Evolutionary conservation across 805 yeast genomes (phyloP).

Genomic region (Danielozyma ontarioensis): DNA sequence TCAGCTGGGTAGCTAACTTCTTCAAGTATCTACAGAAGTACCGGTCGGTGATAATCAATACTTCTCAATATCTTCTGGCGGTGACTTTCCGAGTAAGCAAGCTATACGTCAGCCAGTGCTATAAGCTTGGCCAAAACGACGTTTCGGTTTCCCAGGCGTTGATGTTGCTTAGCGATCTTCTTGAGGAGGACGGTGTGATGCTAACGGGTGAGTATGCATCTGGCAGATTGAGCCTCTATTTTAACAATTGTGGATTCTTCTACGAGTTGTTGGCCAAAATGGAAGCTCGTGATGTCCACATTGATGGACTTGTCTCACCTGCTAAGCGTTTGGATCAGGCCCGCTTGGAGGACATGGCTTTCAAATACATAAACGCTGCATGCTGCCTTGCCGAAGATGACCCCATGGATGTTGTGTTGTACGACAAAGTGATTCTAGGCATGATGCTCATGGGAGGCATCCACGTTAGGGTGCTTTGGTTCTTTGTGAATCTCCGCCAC

Average conservation of each 20-base stretch:
- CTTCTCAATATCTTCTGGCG: background rate
- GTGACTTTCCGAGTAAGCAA: slow-evolving; percentile 1
- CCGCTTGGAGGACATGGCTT: slow-evolving; percentile 28
- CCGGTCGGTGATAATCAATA: background rate
- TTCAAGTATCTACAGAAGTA: slow-evolving; percentile 4
- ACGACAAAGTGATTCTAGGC: slow-evolving; percentile 39
- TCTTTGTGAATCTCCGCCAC: slow-evolving; percentile 33
- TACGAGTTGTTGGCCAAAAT: slow-evolving; percentile 14
- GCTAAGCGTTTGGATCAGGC: slow-evolving; percentile 6
- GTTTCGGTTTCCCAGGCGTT: slow-evolving; percentile 3
- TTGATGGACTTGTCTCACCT: slow-evolving; percentile 4
- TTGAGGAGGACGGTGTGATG: slow-evolving; percentile 6
- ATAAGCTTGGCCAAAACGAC: slow-evolving; percentile 10
- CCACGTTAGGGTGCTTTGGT: slow-evolving; percentile 37
- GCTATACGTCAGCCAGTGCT: slow-evolving; percentile 8
- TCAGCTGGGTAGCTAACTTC: slow-evolving; percentile 15
- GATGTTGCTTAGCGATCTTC: slow-evolving; percentile 3
- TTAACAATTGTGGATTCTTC: slow-evolving; percentile 14
- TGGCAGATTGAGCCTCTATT: slow-evolving; percentile 23
- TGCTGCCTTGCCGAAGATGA: slow-evolving; percentile 31
- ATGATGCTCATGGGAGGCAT: slow-evolving; percentile 41
- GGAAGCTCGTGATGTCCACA: slow-evolving; percentile 3
- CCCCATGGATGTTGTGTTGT: slow-evolving; percentile 23
- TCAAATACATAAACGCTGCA: slow-evolving; percentile 32
- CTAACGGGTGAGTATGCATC: slow-evolving; percentile 9